Percentiles rank a stretch among this genome's conserved stretches.
These are phyloP conservation scores for Blastomyces percursus DNA, from an alignment of 2,329 filamentous ascomycete genomes.

Conservation along the genomic window DNA sequence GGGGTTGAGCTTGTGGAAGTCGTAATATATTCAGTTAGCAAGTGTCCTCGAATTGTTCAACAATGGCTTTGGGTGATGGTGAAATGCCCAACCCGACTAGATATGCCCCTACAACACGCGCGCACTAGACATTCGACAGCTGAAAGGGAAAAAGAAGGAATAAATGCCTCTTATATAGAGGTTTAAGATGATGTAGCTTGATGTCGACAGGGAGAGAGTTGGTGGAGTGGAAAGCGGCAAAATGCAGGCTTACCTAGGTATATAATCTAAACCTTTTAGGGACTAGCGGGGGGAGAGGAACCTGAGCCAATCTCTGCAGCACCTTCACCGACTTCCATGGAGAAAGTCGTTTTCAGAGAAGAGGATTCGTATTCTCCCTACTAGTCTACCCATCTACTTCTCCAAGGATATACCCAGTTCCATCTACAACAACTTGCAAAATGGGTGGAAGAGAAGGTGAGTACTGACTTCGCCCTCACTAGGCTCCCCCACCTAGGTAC, in stretches of 20 bases:
- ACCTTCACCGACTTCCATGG: not conserved
- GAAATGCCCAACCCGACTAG: slow-evolving; percentile 19
- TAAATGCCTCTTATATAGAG: not conserved
- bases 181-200: not conserved
- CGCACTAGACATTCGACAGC: slow-evolving; percentile 1
- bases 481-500: not conserved
- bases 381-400: not conserved
- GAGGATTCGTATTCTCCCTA: not conserved
- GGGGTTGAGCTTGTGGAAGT: slow-evolving; percentile 10
- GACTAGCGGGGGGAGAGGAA: not conserved
- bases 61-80: slow-evolving; percentile 13
- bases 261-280: not conserved
- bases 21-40: slow-evolving; percentile 27
- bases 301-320: not conserved
- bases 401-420: slow-evolving; percentile 5
- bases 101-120: slow-evolving; percentile 8
- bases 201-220: not conserved
- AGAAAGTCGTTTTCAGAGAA: not conserved
- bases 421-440: slow-evolving; percentile 17
- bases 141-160: not conserved
- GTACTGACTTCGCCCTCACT: slow-evolving; percentile 11
- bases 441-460: slow-evolving; percentile 62
- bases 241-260: not conserved
- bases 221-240: not conserved
- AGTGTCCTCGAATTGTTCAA: slow-evolving; percentile 8